A percentile compares a stretch with the other conserved stretches of the same genome.
These are phyloP conservation scores for Botrytis squamosa DNA, from an alignment of 2,329 filamentous ascomycete genomes.

Conservation along the genomic window DNA sequence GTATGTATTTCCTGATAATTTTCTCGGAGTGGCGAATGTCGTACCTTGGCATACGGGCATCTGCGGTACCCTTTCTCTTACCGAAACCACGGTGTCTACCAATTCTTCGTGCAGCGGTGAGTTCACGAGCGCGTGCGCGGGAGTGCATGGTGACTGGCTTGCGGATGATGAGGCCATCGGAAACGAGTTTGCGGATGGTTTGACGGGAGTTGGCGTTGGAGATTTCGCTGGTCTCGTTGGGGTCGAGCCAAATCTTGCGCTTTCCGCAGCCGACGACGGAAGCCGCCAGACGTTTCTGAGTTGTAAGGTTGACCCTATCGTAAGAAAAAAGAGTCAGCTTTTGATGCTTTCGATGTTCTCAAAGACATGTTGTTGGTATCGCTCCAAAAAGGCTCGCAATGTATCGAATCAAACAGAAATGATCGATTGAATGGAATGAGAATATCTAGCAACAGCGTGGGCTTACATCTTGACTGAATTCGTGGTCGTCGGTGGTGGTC, in stretches of 20 bases:
- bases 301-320: conserved; percentile 96
- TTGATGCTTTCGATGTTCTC: conserved; percentile 22
- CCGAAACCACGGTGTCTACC: conserved; percentile 98
- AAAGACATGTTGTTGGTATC: conserved; percentile 14
- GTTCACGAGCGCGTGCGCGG: conserved; percentile 89
- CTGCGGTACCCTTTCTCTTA: conserved; percentile 99
- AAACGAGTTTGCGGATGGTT: conserved; percentile 98
- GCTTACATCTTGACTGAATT: conserved; percentile 39
- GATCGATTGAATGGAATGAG: conserved; percentile 18
- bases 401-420: conserved; percentile 1
- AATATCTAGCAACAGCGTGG: conserved; percentile 19
- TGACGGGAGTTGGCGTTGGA: conserved; percentile 99
- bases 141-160: conserved; percentile 99
- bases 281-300: conserved; percentile 99
- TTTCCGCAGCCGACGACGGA: conserved; percentile 98
- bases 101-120: conserved; percentile 90
- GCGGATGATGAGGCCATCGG: conserved; percentile 99
- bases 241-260: conserved; percentile 99
- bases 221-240: conserved; percentile 99
- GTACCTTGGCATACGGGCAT: conserved; percentile 98
- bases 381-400: background rate
- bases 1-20: conserved; percentile 26
- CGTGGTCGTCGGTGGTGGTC: conserved; percentile 38
- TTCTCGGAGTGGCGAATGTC: conserved; percentile 37
- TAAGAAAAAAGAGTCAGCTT: conserved; percentile 36